phyloP scores from a whole-genome alignment of 352 stramenopile species.

The Globisporangium ultimum region DNA sequence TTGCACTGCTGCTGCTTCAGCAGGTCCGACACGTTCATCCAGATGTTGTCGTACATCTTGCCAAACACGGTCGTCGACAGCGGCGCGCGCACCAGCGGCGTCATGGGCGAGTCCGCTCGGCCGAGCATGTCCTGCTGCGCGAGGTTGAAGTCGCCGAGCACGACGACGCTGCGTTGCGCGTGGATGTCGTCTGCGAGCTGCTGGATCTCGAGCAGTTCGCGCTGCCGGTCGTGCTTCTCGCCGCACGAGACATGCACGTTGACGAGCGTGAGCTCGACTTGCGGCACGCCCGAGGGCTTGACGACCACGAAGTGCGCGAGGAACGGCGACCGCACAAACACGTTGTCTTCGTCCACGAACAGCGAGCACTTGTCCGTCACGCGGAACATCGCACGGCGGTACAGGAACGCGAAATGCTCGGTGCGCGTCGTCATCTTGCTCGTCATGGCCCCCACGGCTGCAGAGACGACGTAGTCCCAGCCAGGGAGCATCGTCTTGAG shows the following conservation, averaged over 20 bases:
- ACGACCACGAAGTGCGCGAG: constrained; percentile 32
- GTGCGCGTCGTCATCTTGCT: constrained; percentile 7
- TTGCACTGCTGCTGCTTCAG: constrained; percentile 6
- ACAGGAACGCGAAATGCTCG: constrained; percentile 62
- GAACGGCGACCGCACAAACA: constrained; percentile 38
- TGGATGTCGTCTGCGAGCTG: constrained; percentile 21
- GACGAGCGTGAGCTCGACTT: constrained; percentile 37
- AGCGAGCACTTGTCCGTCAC: constrained; percentile 26
- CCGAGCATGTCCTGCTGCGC: constrained; percentile 38
- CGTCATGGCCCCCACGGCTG: constrained; percentile 22
- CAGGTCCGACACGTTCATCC: constrained; percentile 27
- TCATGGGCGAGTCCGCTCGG: constrained; percentile 13
- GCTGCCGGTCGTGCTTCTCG: constrained; percentile 18
- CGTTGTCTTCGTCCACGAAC: constrained; percentile 5
- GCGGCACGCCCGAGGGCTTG: constrained; percentile 10
- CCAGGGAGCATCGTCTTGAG: constrained; percentile 53
- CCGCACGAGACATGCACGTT: constrained; percentile 55
- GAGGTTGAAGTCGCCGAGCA: constrained; percentile 72
- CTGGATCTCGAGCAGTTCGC: constrained; percentile 38
- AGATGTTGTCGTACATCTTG: constrained; percentile 73
- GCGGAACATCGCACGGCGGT: constrained; percentile 26
- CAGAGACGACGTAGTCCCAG: constrained; percentile 58
- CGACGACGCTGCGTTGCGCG: constrained; percentile 25
- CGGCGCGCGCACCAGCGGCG: constrained; percentile 46
- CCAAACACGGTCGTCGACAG: constrained; percentile 50